Conservation (phyloP, 768 basidiomycete species). For the Pulveroboletus sp. region DNA sequence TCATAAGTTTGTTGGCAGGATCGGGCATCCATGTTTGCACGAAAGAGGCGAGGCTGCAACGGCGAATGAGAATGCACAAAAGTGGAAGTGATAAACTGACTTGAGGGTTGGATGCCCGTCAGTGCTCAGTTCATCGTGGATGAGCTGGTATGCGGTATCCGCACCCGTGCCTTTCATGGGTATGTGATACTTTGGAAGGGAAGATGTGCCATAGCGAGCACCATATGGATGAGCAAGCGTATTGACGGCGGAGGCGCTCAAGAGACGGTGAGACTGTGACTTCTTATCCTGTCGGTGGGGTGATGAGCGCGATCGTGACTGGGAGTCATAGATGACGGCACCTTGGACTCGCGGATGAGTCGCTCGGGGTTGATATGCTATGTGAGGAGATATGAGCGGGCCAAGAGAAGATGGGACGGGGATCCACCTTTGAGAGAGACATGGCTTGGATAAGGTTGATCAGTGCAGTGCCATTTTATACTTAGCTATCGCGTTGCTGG, state of each 20-base stretch:
- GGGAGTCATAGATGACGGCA: conserved; percentile 19
- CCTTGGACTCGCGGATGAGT: conserved; percentile 57
- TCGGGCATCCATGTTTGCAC: conserved; percentile 64
- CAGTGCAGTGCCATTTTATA: not conserved
- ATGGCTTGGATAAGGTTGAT: not conserved
- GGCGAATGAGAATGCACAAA: conserved; percentile 1
- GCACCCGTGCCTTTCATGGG: conserved; percentile 56
- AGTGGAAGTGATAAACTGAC: conserved; percentile 3
- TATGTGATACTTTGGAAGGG: conserved; percentile 66
- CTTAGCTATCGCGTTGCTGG: no score
- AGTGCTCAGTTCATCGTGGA: conserved; percentile 60
- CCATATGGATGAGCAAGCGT: conserved; percentile 47
- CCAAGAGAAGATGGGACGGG: not conserved
- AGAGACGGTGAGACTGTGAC: conserved; percentile 28
- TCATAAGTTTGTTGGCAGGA: conserved; percentile 50
- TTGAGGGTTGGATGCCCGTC: conserved; percentile 57
- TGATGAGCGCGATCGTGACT: not conserved
- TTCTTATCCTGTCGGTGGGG: conserved; percentile 45
- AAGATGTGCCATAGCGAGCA: conserved; percentile 60
- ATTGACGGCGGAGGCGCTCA: conserved; percentile 35
- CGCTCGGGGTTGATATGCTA: conserved; percentile 68
- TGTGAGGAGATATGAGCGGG: not conserved
- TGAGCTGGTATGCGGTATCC: conserved; percentile 51
- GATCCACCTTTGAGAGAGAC: conserved; percentile 60
- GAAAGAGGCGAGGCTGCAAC: conserved; percentile 52